Evolutionary conservation across 257 asterid genomes (phyloP), one percentile per base, ranked within the genome.

Genomic region (Craterostigma plantagineum): DNA sequence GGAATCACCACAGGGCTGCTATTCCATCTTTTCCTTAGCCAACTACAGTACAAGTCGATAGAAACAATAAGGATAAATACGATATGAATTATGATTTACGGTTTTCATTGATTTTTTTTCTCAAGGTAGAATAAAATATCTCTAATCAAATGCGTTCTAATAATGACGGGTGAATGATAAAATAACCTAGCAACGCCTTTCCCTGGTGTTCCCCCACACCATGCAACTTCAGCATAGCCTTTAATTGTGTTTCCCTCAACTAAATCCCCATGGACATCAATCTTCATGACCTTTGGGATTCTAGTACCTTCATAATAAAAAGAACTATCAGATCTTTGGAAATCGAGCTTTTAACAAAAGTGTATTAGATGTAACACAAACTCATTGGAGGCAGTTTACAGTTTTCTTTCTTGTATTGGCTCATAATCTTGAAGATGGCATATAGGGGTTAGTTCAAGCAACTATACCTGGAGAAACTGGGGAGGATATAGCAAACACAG

Each of bases 181-280:
- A 48, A 74, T 65, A 58, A 90, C 98, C 95, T 90, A 30, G 95
- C 67, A 72, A 90, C 93, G 52, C 93, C 91, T 72, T 72, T 90
- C 45, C 81, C 98, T 4, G 93, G 92, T 56, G 86, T 76, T 42
- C 93, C 98, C 49, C 98, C 93, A 50, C 98, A 90, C 98, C 98
- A 90, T 52, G 95, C 93, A 59, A 83, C 78, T 64, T 77, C 87
- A 48, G 70, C 75, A 56, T 55, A 56, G 53, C 98, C 98, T 59
- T 65, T 69, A 45, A 79, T 57, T 45, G 64, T 64, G 64, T 70
- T 79, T 60, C 98, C 98, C 54, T 90, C 93, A 46, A 90, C 73
- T 51, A 90, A 72, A 43, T 82, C 91, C 51, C 98, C 98, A 44
- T 59, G 65, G 35, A 72, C 76, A 42, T 79, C 84, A 55, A 72